phyloP scores from a whole-genome alignment of 1,139 yeast species.

The Fermentozyma sake region DNA sequence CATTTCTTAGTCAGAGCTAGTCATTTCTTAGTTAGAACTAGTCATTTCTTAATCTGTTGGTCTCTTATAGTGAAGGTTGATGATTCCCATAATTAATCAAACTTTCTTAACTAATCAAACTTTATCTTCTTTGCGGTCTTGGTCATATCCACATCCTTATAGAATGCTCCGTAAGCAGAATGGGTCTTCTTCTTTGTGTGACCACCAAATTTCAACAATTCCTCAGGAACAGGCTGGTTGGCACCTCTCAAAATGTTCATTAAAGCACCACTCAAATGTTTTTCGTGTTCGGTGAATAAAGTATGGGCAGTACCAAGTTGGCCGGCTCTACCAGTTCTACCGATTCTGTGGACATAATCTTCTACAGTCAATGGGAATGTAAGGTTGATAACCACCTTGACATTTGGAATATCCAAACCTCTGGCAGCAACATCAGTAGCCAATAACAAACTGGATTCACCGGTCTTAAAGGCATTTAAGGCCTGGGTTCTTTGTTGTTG shows the following conservation, averaged over 20 bases:
- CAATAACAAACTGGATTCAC: conserved; percentile 68
- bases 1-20: no score
- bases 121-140: conserved; percentile 91
- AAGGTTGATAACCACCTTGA: conserved; percentile 89
- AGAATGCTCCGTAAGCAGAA: conserved; percentile 94
- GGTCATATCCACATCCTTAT: conserved; percentile 81
- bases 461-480: conserved; percentile 77
- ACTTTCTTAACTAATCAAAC: conserved; percentile 43
- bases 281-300: conserved; percentile 92
- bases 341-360: conserved; percentile 96
- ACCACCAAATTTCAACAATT: conserved; percentile 88
- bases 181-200: conserved; percentile 98
- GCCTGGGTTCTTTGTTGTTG: conserved; percentile 93
- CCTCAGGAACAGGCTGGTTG: conserved; percentile 95
- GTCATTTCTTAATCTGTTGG: no score
- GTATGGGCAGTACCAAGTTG: conserved; percentile 93
- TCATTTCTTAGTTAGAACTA: no score
- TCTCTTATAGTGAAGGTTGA: no score
- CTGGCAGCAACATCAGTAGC: conserved; percentile 99
- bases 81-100: no score
- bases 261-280: conserved; percentile 92
- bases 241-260: conserved; percentile 92
- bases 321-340: conserved; percentile 99
- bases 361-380: conserved; percentile 98
- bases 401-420: conserved; percentile 97